phyloP scores from a whole-genome alignment of 1,139 yeast species.

The Geotrichum candidum region DNA sequence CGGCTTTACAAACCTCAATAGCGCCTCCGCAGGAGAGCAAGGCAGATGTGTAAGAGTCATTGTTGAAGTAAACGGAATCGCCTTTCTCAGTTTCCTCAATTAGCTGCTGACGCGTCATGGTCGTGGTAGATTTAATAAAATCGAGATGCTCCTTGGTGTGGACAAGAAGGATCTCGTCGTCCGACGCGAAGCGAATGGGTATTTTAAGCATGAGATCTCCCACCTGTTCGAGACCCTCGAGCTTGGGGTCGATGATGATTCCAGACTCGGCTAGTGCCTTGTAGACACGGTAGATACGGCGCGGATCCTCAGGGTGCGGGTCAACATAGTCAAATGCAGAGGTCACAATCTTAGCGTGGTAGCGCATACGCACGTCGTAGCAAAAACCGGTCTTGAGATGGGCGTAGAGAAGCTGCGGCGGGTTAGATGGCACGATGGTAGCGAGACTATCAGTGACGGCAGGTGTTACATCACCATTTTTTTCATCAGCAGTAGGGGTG shows the following conservation, averaged over 20 bases:
- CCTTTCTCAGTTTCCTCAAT: slow-evolving; percentile 84
- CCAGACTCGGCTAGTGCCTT: slow-evolving; percentile 94
- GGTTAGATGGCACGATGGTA: slow-evolving; percentile 14
- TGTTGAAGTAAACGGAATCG: slow-evolving; percentile 91
- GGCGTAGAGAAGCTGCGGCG: slow-evolving; percentile 54
- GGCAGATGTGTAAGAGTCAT: slow-evolving; percentile 83
- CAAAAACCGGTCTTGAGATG: slow-evolving; percentile 88
- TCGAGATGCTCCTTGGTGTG: slow-evolving; percentile 78
- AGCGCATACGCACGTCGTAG: slow-evolving; percentile 95
- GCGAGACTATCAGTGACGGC: neutral
- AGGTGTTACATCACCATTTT: neutral
- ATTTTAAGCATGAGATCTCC: slow-evolving; percentile 88
- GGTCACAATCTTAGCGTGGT: slow-evolving; percentile 90
- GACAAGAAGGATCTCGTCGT: slow-evolving; percentile 79
- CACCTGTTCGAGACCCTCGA: slow-evolving; percentile 73
- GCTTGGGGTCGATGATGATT: slow-evolving; percentile 68
- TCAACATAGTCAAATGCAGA: slow-evolving; percentile 91
- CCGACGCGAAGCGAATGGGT: slow-evolving; percentile 83
- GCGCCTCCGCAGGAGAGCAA: slow-evolving; percentile 94
- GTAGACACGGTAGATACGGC: slow-evolving; percentile 89
- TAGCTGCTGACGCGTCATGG: slow-evolving; percentile 72
- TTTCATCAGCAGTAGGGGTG: neutral
- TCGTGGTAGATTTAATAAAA: slow-evolving; percentile 67
- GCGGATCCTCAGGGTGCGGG: slow-evolving; percentile 98
- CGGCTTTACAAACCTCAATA: slow-evolving; percentile 93